Base-by-base conservation (phyloP, 208 protist genomes). In the Leptomonas pyrrhocoris region DNA sequence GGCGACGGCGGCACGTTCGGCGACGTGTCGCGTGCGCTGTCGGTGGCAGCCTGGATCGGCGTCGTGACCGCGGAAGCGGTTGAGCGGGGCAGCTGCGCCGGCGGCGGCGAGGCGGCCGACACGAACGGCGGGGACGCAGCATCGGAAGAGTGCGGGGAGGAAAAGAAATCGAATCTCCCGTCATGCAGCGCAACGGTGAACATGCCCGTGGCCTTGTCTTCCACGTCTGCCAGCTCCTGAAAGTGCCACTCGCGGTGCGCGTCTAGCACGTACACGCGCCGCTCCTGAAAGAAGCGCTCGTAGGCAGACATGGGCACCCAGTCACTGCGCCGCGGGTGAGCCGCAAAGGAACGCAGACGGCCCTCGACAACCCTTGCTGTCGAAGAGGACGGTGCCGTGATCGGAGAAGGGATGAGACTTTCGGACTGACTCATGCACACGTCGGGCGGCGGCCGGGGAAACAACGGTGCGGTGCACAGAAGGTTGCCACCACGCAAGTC, bases 161-260 rank as follows among this genome's bases (percentile, higher is more conserved):
- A 56, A 18, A 71, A 31, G 30, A 28, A n/a, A 5, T 74, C 51
- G 15, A 43, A 67, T 13, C 12, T 27, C 0, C 81, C 82, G 21
- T 71, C 58, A 48, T 90, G 81, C 50, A 90, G 53, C 0, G 79
- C 67, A 0, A 90, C 73, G 28, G 81, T 85, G 70, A 85, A 90
- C 64, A 85, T 79, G 27, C 80, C 84, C 5, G 79, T 81, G 8
- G 23, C 19, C 42, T 53, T 66, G 58, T 88, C 81, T 27, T 82
- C 69, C 12, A 90, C 58, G 16, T 68, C 62, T 13, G 78, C 72
- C 45, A 80, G 30, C 36, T 92, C 89, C 40, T 79, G 81, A 66
- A 92, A 88, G 50, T 89, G 71, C 86, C 84, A 93, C 60, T 89
- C 83, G 2, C 89, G 80, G n/a, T 74, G 75, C 19, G 83, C 61